Evolutionary conservation across 345 rosid genomes (phyloP).

Genomic region (Toxicodendron radicans): DNA sequence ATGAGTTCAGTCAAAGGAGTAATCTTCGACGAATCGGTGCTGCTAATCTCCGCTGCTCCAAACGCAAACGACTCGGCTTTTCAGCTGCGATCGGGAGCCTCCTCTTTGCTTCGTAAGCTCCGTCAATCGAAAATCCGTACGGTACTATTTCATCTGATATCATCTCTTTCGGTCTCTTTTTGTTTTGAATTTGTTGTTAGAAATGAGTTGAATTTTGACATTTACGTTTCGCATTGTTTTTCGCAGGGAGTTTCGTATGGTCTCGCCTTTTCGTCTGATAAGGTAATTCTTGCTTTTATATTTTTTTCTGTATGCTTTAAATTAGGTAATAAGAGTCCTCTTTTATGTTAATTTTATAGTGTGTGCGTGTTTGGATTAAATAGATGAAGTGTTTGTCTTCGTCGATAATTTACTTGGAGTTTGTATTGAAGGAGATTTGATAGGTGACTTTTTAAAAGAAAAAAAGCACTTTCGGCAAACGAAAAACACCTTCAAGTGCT

Average conservation of each 20-base stretch:
- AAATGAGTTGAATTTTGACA: neutral
- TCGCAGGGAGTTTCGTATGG: slow-evolving; percentile 57
- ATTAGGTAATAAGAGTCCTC: neutral
- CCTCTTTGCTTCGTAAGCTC: slow-evolving; percentile 6
- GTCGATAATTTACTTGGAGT: no score
- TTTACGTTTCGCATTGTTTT: neutral
- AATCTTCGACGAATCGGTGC: slow-evolving; percentile 9
- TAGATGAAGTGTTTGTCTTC: no score
- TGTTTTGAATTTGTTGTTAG: neutral
- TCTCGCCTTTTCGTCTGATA: slow-evolving; percentile 36
- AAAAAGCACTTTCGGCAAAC: no score
- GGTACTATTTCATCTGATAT: slow-evolving; percentile 5
- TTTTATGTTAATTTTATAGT: neutral
- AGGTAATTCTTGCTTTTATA: slow-evolving; percentile 30
- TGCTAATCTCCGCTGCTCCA: neutral
- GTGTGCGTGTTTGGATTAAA: no score
- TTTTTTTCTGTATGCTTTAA: neutral
- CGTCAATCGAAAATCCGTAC: neutral
- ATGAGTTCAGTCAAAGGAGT: slow-evolving; percentile 16
- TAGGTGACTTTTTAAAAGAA: no score
- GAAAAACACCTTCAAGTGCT: no score
- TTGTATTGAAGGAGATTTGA: no score
- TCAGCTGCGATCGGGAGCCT: neutral
- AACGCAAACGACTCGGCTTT: neutral
- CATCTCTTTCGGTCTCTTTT: neutral